Evolutionary conservation across 257 asterid genomes (phyloP), one percentile per base, ranked within the genome.

Genomic region (Nicotiana sylvestris): DNA sequence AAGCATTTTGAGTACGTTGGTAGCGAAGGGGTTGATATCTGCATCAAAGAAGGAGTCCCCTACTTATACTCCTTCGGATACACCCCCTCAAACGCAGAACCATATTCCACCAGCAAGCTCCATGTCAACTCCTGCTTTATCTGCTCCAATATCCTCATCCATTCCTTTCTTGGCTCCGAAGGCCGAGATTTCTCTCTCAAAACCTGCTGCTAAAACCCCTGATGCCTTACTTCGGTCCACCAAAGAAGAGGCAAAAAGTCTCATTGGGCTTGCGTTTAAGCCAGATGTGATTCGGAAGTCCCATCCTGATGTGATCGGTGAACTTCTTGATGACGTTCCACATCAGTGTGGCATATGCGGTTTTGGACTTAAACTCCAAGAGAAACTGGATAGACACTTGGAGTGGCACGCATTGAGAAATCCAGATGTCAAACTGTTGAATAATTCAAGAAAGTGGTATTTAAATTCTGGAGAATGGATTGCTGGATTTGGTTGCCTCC

Each of bases 21-120:
- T 95, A 56, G 91, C 95, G 3, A 93, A 90, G 89, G 98, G 98
- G 74, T 86, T 95, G 86, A 95, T 95, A 87, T 86, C 96, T 83
- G 86, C 95, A 74, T 85, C 93, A 16, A 92, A 91, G 81, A 81
- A 89, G 51, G 94, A 91, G 82, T 60, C 86, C 18, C 60, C 85
- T 35, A 67, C 83, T 82, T 78, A 87, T 43, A 81, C 66, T 68
- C 79, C 90, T 21, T 77, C 87, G 27, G 82, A 82, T 74, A 83
- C 65, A 78, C 69, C 90, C 15, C 76, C 86, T 86, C 89, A 72
- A 88, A 81, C 88, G 64, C 82, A 78, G 81, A 90, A 86, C 82
- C 85, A 78, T 46, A 88, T 84, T 81, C 83, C 84, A 84, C 78
- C 81, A 85, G 82, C 86, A 29, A 86, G 82, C 68, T 56, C 87